Percentiles rank a stretch among this genome's conserved stretches.
phyloP scores from a whole-genome alignment of 768 basidiomycete genomes.

The Boletus speciosus region DNA sequence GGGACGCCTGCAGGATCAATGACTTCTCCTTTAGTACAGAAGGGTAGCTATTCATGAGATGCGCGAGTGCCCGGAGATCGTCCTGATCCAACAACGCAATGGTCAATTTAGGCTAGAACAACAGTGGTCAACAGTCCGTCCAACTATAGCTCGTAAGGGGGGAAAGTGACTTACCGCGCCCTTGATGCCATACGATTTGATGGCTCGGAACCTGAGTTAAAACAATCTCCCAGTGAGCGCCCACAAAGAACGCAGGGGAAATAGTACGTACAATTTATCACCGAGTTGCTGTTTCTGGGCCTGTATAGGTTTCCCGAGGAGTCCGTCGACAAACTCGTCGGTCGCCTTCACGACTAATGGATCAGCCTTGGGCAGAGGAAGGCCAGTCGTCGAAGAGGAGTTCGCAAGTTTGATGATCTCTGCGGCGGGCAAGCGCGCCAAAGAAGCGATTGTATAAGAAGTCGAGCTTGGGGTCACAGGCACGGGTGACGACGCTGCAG shows the following conservation, averaged over 20 bases:
- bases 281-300: conserved; percentile 77
- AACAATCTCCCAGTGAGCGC: conserved; percentile 20
- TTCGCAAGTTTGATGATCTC: conserved; percentile 70
- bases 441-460: conserved; percentile 60
- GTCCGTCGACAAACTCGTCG: conserved; percentile 65
- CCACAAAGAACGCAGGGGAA: conserved; percentile 9
- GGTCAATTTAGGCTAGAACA: conserved; percentile 71
- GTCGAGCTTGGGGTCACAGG: conserved; percentile 55
- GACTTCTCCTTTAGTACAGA: conserved; percentile 79
- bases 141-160: background rate
- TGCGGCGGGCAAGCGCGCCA: conserved; percentile 69
- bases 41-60: conserved; percentile 86
- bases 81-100: conserved; percentile 81
- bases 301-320: conserved; percentile 52
- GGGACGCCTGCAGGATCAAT: conserved; percentile 28
- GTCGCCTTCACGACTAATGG: conserved; percentile 64
- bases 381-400: conserved; percentile 41
- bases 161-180: conserved; percentile 52
- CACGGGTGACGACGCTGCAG: conserved; percentile 66
- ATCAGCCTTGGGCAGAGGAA: conserved; percentile 70
- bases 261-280: conserved; percentile 60
- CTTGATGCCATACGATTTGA: conserved; percentile 81
- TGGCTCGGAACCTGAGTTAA: conserved; percentile 45
- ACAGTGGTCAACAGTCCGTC: background rate
- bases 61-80: conserved; percentile 77